phyloP scores from a whole-genome alignment of 495 filamentous ascomycete species.

The Tetracladium marchalianum region DNA sequence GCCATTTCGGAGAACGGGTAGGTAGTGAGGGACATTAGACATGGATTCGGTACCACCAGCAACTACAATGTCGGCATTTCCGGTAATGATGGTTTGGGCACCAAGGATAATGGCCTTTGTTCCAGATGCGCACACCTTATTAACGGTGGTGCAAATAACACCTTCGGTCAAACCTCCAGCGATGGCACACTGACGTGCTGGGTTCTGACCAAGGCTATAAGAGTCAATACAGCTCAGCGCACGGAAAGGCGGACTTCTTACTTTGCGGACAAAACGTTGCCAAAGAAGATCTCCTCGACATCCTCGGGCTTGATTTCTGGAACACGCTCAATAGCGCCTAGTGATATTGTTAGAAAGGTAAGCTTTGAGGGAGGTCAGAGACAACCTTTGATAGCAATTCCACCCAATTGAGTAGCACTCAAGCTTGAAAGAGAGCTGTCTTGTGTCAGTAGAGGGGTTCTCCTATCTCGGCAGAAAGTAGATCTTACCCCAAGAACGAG shows the following conservation, averaged over 20 bases:
- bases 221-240: neutral
- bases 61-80: slow-evolving; percentile 80
- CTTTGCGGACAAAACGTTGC: slow-evolving; percentile 96
- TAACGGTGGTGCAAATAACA: slow-evolving; percentile 83
- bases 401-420: slow-evolving; percentile 76
- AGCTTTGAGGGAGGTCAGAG: neutral
- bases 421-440: slow-evolving; percentile 74
- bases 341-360: slow-evolving; percentile 14
- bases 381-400: slow-evolving; percentile 82
- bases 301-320: slow-evolving; percentile 74
- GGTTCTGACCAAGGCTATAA: slow-evolving; percentile 85
- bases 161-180: slow-evolving; percentile 69
- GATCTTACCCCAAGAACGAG: slow-evolving; percentile 79
- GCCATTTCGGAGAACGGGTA: slow-evolving; percentile 70
- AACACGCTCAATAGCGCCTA: slow-evolving; percentile 77
- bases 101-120: slow-evolving; percentile 92
- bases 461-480: slow-evolving; percentile 16
- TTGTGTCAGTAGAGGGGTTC: slow-evolving; percentile 5
- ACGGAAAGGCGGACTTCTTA: slow-evolving; percentile 48
- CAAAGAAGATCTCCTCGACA: slow-evolving; percentile 94
- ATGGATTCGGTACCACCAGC: slow-evolving; percentile 95
- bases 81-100: slow-evolving; percentile 92
- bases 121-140: slow-evolving; percentile 96
- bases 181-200: slow-evolving; percentile 87
- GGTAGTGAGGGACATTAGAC: slow-evolving; percentile 96